Evolutionary conservation across 768 basidiomycete genomes (phyloP).

Genomic region (Hygrocybe coccinea): DNA sequence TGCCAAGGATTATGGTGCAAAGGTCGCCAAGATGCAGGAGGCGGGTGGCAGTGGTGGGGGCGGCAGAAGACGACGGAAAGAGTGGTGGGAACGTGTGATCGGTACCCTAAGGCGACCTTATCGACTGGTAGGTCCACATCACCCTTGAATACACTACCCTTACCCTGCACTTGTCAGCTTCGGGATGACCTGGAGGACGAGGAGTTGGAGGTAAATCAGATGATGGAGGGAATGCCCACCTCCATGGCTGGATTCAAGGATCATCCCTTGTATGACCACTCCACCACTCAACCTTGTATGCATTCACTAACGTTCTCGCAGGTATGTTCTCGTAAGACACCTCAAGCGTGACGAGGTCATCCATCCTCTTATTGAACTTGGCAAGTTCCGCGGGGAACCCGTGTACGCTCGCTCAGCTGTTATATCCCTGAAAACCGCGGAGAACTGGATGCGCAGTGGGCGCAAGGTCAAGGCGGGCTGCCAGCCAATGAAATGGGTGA

Average conservation of each 20-base stretch:
- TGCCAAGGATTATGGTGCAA: conserved; percentile 72
- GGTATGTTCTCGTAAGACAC: conserved; percentile 82
- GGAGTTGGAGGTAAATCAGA: conserved; percentile 69
- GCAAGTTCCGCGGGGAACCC: conserved; percentile 87
- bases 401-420: conserved; percentile 86
- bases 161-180: conserved; percentile 46
- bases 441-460: conserved; percentile 92
- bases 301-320: conserved; percentile 21
- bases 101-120: conserved; percentile 66
- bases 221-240: conserved; percentile 90
- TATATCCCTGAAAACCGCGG: conserved; percentile 80
- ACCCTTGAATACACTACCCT: conserved; percentile 12
- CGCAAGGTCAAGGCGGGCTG: conserved; percentile 63
- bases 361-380: conserved; percentile 73
- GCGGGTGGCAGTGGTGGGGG: conserved; percentile 40
- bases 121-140: conserved; percentile 58
- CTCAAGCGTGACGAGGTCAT: conserved; percentile 85
- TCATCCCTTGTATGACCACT: conserved; percentile 71
- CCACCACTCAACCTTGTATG: neutral
- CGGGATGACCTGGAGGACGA: conserved; percentile 92
- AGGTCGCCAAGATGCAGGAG: conserved; percentile 75
- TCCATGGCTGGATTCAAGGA: conserved; percentile 90
- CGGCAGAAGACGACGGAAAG: conserved; percentile 57
- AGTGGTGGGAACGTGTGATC: conserved; percentile 84
- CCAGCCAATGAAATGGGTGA: conserved; percentile 88